Evolutionary conservation across 306 rosid species (phyloP), one percentile per base, ranked within the genome.

Genomic region (Cucurbita maxima): DNA sequence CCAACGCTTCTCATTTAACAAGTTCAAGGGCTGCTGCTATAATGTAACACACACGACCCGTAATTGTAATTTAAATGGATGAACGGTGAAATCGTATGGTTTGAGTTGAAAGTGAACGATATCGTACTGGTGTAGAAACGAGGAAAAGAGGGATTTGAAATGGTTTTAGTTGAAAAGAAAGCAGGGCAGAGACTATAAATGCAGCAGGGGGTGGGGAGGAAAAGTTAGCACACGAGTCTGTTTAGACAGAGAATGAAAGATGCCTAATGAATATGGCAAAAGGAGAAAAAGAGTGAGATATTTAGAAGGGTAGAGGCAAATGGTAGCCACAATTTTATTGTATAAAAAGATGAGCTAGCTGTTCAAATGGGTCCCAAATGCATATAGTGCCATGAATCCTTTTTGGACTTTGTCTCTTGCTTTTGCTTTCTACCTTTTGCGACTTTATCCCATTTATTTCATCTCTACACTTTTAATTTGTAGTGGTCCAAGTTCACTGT

Each of bases 321-420:
- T 67, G 41, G 1, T 67, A 20, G 51, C 72, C 72, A 66, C 72
- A 66, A 10, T 66, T 66, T 66, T n/a, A 44, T 44, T 44, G 7
- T 12, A 66, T 10, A 67, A 22, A 75, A 48, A 71, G 76, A 72
- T 76, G 82, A 79, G 73, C 44, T 50, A 48, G 74, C 58, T 48
- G 88, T 78, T 78, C 76, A 25, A 71, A 76, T 77, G 87, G 90
- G 92, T 58, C 85, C 92, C 85, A 80, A 59, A 20, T 34, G 36
- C 77, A 67, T 71, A 75, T 76, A 62, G 77, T 84, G 82, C 82
- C 85, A 75, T 72, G 43, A 44, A 75, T 60, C 75, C 66, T 68
- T 77, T 82, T 83, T 80, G 85, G 73, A 85, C 40, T 77, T 30
- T 81, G 82, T 76, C 80, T 76, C 72, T 81, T 50, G 77, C 83